Evolutionary conservation across 2,329 filamentous ascomycete species (phyloP).

Genomic region (Biscogniauxia marginata): DNA sequence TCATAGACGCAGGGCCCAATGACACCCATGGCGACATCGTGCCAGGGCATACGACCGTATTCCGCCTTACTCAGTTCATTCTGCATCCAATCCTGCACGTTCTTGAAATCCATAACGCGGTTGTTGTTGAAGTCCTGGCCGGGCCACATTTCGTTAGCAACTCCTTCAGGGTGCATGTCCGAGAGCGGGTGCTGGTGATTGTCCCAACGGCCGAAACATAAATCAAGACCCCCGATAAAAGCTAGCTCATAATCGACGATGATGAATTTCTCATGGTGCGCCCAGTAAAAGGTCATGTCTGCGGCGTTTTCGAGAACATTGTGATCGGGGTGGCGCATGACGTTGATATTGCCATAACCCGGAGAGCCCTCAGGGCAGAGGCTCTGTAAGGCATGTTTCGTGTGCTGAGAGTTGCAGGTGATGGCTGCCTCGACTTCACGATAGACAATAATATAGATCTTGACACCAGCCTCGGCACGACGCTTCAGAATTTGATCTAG

Average conservation of each 20-base stretch:
- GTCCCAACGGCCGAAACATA: constrained; percentile 97
- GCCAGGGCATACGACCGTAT: constrained; percentile 96
- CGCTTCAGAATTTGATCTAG: constrained; percentile 85
- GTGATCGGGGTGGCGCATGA: constrained; percentile 92
- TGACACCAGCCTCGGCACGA: constrained; percentile 86
- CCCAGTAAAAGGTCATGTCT: constrained; percentile 98
- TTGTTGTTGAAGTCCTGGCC: constrained; percentile 99
- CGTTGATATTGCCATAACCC: constrained; percentile 82
- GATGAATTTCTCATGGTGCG: constrained; percentile 97
- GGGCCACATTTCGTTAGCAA: constrained; percentile 83
- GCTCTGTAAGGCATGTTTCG: constrained; percentile 77
- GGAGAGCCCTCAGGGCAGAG: constrained; percentile 80
- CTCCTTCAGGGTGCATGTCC: constrained; percentile 82
- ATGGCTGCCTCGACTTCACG: constrained; percentile 80
- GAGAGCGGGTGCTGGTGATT: constrained; percentile 78
- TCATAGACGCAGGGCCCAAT: constrained; percentile 88
- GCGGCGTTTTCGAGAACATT: constrained; percentile 90
- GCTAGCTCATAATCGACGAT: constrained; percentile 89
- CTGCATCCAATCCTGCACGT: constrained; percentile 85
- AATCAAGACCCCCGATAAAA: constrained; percentile 90
- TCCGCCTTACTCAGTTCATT: constrained; percentile 92
- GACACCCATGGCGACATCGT: constrained; percentile 91
- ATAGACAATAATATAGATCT: constrained; percentile 92
- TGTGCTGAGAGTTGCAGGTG: constrained; percentile 90
- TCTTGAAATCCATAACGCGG: constrained; percentile 91